Evolutionary conservation across 345 rosid genomes (phyloP), one percentile per base, ranked within the genome.

Genomic region (Citrus mangshanensis): DNA sequence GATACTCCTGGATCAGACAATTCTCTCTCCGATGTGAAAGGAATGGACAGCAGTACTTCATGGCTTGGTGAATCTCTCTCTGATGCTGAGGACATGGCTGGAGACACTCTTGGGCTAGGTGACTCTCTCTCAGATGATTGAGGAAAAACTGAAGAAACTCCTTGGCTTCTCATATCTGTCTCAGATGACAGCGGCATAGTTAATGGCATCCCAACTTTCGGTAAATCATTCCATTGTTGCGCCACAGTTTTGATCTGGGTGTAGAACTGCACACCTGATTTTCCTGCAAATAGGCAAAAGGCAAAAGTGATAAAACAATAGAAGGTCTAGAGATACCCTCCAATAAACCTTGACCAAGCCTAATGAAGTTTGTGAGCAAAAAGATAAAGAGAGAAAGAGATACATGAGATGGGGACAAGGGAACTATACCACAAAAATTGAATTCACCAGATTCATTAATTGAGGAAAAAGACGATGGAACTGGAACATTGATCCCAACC

Each of bases 401-500:
- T 63, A 46, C 38, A 77, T 37, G 13, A 9, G 67, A 37, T 49
- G n/a, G n/a, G 9, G 58, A 13, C 34, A 66, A 70, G 49, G 61
- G 25, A 75, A 64, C 51, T 70, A 51, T 76, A 87, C 89, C 89
- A 65, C 80, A 74, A 66, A 77, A 81, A 60, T 78, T 85, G 62
- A 80, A 81, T 75, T 81, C 86, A 30, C 84, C 83, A 40, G 80
- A 71, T 73, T 82, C 86, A 56, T 72, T 74, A 58, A 75, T 70
- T 5, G 72, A 71, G 68, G 80, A 78, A 51, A 80, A 73, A 25
- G 84, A 81, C 68, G 68, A 67, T 37, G 82, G 80, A 79, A 87
- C 70, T 46, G 87, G 83, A 74, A 86, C 84, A 69, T 86, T 86
- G 70, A 86, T 82, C 69, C 89, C 89, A 75, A 86, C 84, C 89